Conservation (phyloP, 441 rosid genomes). For the Mallotus japonicus region DNA sequence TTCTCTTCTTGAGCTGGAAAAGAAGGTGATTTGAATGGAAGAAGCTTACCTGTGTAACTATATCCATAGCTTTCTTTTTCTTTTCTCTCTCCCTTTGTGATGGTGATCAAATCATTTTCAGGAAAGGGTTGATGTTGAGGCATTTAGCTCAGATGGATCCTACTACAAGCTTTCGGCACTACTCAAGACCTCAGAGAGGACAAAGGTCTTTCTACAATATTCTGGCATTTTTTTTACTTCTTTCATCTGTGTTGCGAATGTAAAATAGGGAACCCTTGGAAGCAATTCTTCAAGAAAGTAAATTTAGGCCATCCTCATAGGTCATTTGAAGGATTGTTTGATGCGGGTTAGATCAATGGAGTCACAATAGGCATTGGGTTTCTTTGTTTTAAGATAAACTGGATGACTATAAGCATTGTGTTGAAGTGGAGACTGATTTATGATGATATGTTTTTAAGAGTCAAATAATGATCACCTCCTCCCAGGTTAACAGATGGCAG, state of each 20-base stretch:
- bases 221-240: constrained; percentile 12
- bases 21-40: constrained; percentile 59
- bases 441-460: neutral
- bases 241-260: neutral
- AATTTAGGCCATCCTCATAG: neutral
- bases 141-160: constrained; percentile 73
- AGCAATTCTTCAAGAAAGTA: neutral
- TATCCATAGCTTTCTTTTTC: constrained; percentile 10
- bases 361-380: neutral
- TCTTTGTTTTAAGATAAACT: neutral
- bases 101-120: constrained; percentile 36
- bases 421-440: neutral
- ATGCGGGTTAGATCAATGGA: neutral
- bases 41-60: neutral
- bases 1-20: constrained; percentile 96
- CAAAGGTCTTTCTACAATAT: constrained; percentile 62
- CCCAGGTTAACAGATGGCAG: neutral
- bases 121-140: constrained; percentile 94
- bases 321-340: neutral
- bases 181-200: constrained; percentile 93
- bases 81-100: neutral
- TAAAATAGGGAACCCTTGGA: too few relatives aligned
- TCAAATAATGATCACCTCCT: neutral
- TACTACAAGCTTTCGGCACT: constrained; percentile 88
- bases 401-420: constrained; percentile 1